Evolutionary conservation across 768 basidiomycete species (phyloP).

Genomic region (Antrodiella citrinella): DNA sequence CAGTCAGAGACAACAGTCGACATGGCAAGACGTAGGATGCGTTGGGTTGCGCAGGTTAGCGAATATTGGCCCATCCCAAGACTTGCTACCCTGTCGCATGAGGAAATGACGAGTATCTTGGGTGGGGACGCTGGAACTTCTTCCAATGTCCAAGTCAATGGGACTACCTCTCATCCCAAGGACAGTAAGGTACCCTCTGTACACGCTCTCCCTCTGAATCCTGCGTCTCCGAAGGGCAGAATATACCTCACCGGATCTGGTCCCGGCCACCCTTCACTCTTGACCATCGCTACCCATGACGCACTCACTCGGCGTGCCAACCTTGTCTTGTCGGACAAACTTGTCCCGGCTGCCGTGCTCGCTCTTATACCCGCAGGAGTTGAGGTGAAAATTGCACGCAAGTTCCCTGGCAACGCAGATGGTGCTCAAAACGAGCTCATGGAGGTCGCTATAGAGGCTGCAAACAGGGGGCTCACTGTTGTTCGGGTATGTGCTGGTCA

Average conservation of each 20-base stretch:
- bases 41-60: constrained; percentile 93
- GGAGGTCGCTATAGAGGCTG: constrained; percentile 82
- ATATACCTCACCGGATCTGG: constrained; percentile 92
- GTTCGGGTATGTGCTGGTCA: constrained; percentile 71
- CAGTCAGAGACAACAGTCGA: constrained; percentile 20
- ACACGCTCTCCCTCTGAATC: constrained; percentile 17
- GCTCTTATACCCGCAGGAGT: constrained; percentile 68
- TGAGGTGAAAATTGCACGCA: constrained; percentile 83
- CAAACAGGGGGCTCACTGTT: constrained; percentile 71
- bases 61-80: constrained; percentile 89
- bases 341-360: constrained; percentile 85
- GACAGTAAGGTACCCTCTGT: constrained; percentile 11
- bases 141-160: constrained; percentile 7
- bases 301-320: constrained; percentile 76
- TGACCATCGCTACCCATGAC: constrained; percentile 80
- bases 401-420: constrained; percentile 97
- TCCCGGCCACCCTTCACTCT: constrained; percentile 87
- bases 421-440: constrained; percentile 93
- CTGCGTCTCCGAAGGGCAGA: constrained; percentile 39
- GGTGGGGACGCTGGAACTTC: constrained; percentile 27
- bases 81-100: constrained; percentile 58
- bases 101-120: constrained; percentile 62
- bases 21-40: constrained; percentile 57
- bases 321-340: constrained; percentile 91
- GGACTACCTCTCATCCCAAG: constrained; percentile 21